Base-by-base conservation (phyloP, 139 green algal species). In the Chlorella sp. region DNA sequence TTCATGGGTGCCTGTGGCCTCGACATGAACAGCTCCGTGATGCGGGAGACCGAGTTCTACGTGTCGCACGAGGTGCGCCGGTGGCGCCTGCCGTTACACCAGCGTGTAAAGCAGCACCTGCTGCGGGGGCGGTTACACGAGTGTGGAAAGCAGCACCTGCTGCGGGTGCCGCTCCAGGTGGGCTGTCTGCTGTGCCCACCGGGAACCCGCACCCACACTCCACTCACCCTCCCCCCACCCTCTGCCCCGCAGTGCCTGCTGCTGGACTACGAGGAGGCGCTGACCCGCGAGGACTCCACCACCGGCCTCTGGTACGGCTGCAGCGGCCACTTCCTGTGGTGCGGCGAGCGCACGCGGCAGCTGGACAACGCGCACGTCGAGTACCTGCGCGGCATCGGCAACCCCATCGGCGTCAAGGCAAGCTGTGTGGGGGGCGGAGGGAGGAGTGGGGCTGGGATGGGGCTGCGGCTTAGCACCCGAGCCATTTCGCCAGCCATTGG, bases 41-140 rank as follows among this genome's bases (percentile, higher is more conserved):
- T 99, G 95, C 88, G 86, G 38, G 93, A 97, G 86, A 99, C 97
- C 5, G 97, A 99, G 88, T 99, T 99, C 92, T 99, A 95, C 94
- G 95, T 95, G 54, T 91, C 92, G 91, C 93, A 99, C 93, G 94
- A 98, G 88, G 80, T 74, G 65, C 0, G 74, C 20, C 26, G 30
- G 11, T 24, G 51, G 51, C 11, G 51, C 51, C 22, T 11, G 24
- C 13, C 51, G 51, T 16, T 26, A 60, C 51, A 54, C 8, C 11
- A 11, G 8, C 8, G 46, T 54, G 46, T 11, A 54, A 11, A 65
- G 58, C 11, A 65, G 58, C 26, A 14, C 30, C 6, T 28, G 7
- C 19, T 68, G 60, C 60, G 7, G 22, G 19, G 7, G 24, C 13
- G 13, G 51, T 16, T 26, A 60, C 51, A 54, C 8, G 8, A 11